phyloP scores from a whole-genome alignment of 768 basidiomycete genomes.

The Rhodotorula sphaerocarpa region DNA sequence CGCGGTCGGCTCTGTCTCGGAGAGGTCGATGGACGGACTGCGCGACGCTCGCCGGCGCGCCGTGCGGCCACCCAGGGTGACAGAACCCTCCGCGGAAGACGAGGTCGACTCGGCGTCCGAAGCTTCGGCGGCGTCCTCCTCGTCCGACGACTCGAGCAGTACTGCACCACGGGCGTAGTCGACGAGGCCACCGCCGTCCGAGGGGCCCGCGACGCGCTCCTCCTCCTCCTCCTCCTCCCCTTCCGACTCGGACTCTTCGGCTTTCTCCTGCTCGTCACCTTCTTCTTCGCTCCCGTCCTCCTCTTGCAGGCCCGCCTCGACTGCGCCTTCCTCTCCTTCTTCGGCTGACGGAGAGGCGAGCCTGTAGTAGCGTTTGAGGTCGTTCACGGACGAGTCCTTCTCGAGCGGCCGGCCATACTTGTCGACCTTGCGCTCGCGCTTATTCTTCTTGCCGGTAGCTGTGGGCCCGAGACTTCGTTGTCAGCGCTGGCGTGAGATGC shows the following conservation, averaged over 20 bases:
- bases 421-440: constrained; percentile 42
- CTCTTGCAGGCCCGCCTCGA: neutral
- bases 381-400: constrained; percentile 43
- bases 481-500: neutral
- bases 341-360: constrained; percentile 37
- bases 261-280: neutral
- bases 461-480: too few relatives aligned
- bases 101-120: constrained; percentile 31
- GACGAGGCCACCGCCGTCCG: constrained; percentile 14
- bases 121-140: constrained; percentile 44
- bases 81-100: constrained; percentile 19
- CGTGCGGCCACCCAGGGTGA: constrained; percentile 20
- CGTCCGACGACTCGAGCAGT: constrained; percentile 70
- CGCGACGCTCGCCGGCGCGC: constrained; percentile 16
- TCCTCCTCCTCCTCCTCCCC: constrained; percentile 23
- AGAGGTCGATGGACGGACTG: constrained; percentile 34
- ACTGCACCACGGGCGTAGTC: constrained; percentile 89
- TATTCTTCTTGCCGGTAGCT: constrained; percentile 6
- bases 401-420: constrained; percentile 46
- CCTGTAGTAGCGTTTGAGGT: constrained; percentile 47
- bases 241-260: constrained; percentile 9
- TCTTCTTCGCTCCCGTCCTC: neutral
- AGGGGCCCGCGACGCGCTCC: constrained; percentile 3
- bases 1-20: constrained; percentile 31
- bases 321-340: neutral